Evolutionary conservation across 2,329 filamentous ascomycete genomes (phyloP).

Genomic region (Graphilbum ipis-grandicollis): DNA sequence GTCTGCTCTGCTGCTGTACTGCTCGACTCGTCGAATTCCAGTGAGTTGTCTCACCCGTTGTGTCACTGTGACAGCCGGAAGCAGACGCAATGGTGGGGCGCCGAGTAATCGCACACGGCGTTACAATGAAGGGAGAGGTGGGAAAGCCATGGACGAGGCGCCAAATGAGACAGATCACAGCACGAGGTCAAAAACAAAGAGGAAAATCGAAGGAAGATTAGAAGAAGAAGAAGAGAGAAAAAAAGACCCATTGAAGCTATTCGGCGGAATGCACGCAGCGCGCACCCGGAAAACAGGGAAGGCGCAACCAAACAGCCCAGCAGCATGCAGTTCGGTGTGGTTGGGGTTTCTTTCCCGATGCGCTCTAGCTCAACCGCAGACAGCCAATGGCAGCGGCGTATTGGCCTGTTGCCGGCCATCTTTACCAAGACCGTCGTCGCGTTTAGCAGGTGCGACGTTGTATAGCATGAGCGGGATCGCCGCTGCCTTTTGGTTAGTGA

Average conservation of each 20-base stretch:
- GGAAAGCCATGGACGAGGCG: no score
- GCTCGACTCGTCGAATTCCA: slow-evolving; percentile 5
- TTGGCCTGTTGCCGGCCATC: neutral
- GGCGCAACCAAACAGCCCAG: slow-evolving; percentile 6
- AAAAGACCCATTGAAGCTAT: neutral
- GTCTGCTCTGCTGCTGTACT: neutral
- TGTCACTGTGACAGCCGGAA: slow-evolving; percentile 5
- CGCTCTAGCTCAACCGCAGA: slow-evolving; percentile 2
- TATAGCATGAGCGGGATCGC: neutral
- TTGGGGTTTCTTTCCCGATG: slow-evolving; percentile 7
- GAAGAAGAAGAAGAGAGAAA: slow-evolving; percentile 3
- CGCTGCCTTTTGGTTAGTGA: slow-evolving; percentile 2
- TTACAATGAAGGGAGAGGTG: no score
- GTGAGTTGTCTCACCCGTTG: neutral
- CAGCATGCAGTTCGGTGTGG: no score
- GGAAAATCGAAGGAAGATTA: neutral
- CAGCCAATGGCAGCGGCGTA: neutral
- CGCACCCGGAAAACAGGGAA: slow-evolving; percentile 4
- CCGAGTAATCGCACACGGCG: no score
- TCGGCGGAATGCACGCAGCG: neutral
- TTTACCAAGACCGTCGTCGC: neutral
- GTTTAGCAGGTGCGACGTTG: no score
- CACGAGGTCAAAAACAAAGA: neutral
- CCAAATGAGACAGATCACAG: no score
- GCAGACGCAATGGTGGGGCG: slow-evolving; percentile 1